phyloP scores from a whole-genome alignment of 2,329 filamentous ascomycete species.

The Ramularia endophylla region DNA sequence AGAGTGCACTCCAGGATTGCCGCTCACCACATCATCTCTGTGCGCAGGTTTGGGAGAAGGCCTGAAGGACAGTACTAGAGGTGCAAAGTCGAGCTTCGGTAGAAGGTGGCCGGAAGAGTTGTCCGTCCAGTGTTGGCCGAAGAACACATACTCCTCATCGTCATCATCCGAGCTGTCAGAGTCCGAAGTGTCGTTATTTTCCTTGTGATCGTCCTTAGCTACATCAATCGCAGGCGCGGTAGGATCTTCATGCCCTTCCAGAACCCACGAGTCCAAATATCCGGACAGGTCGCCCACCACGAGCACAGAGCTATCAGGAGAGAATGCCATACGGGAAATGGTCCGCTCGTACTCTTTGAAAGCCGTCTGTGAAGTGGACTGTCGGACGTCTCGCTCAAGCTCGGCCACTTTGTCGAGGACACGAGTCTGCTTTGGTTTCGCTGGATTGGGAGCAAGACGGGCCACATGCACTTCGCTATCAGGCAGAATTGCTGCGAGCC shows the following conservation, averaged over 20 bases:
- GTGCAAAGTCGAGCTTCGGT: conserved; percentile 40
- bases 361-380: conserved; percentile 26
- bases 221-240: conserved; percentile 38
- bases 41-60: conserved; percentile 21
- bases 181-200: conserved; percentile 28
- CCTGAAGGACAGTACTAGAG: conserved; percentile 43
- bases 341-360: conserved; percentile 69
- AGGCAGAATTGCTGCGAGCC: conserved; percentile 54
- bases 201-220: conserved; percentile 22
- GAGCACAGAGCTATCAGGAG: conserved; percentile 70
- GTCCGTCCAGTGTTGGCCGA: conserved; percentile 65
- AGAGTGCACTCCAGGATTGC: conserved; percentile 44
- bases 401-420: conserved; percentile 34
- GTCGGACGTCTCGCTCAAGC: conserved; percentile 32
- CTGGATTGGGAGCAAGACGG: conserved; percentile 42
- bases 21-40: conserved; percentile 31
- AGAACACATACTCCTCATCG: conserved; percentile 46
- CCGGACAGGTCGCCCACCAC: conserved; percentile 77
- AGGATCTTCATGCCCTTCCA: conserved; percentile 53
- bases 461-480: conserved; percentile 42
- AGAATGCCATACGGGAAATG: conserved; percentile 71
- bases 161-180: conserved; percentile 41
- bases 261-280: conserved; percentile 78
- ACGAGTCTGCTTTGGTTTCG: conserved; percentile 32
- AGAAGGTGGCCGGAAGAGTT: conserved; percentile 56